phyloP scores from a whole-genome alignment of 805 yeast genomes.

The Yamadazyma akitaensis region DNA sequence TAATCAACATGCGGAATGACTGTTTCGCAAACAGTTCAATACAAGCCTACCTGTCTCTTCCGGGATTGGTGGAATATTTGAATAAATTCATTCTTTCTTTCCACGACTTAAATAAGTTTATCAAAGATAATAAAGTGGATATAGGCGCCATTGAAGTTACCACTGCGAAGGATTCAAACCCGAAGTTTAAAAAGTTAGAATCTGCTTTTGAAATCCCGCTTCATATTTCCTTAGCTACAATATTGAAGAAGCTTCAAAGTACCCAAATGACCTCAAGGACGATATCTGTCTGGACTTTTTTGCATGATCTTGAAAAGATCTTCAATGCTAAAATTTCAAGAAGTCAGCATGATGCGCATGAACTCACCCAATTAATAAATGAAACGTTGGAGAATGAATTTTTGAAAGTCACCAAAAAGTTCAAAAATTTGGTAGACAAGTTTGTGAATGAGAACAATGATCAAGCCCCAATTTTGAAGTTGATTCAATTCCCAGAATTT shows the following conservation, averaged over 20 bases:
- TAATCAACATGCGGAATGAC: constrained; percentile 78
- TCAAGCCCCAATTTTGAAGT: constrained; percentile 13
- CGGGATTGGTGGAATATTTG: constrained; percentile 56
- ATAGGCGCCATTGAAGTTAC: constrained; percentile 6
- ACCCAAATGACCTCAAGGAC: constrained; percentile 52
- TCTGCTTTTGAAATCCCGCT: constrained; percentile 42
- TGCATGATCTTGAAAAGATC: constrained; percentile 67
- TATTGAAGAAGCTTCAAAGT: constrained; percentile 58
- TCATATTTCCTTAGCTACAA: constrained; percentile 54
- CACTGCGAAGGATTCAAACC: constrained; percentile 8
- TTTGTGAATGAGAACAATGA: constrained; percentile 7
- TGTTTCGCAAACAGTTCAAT: constrained; percentile 90
- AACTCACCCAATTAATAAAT: constrained; percentile 73
- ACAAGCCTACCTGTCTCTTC: constrained; percentile 70
- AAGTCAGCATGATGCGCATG: constrained; percentile 95
- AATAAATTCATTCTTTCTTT: constrained; percentile 36
- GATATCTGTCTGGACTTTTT: constrained; percentile 74
- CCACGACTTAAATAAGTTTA: constrained; percentile 20
- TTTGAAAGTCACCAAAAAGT: constrained; percentile 36
- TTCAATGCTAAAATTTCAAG: constrained; percentile 69
- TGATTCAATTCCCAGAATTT: constrained; percentile 50
- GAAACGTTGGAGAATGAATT: constrained; percentile 76
- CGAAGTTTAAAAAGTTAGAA: constrained; percentile 19
- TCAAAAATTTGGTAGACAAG: constrained; percentile 16
- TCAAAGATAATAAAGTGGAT: constrained; percentile 18